These are phyloP conservation scores for Alternaria burnsii DNA, from an alignment of 2,329 filamentous ascomycete species.

Conservation along the genomic window DNA sequence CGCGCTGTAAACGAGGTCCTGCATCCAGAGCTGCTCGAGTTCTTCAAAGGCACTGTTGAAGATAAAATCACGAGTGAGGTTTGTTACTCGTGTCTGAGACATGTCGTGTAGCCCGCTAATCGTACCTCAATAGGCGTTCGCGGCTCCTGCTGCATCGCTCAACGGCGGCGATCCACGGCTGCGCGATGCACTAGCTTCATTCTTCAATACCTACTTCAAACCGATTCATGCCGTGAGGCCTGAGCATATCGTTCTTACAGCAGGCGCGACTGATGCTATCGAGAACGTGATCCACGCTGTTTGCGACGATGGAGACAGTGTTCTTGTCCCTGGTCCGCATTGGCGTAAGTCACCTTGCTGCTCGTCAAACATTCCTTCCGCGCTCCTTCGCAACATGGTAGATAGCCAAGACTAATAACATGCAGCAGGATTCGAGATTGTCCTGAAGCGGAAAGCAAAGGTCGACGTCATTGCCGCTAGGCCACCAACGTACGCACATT, in stretches of 20 bases:
- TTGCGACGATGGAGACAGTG: constrained; percentile 43
- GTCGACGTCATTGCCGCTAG: constrained; percentile 38
- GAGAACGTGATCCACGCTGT: constrained; percentile 39
- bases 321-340: constrained; percentile 43
- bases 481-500: constrained; percentile 41
- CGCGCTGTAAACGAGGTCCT: constrained; percentile 39
- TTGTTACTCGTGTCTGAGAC: not conserved
- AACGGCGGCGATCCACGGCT: constrained; percentile 29
- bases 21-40: constrained; percentile 36
- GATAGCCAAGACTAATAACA: not conserved
- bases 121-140: constrained; percentile 29
- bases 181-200: constrained; percentile 35
- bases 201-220: constrained; percentile 40
- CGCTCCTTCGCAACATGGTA: not conserved
- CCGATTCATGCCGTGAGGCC: constrained; percentile 38
- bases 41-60: constrained; percentile 40
- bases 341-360: constrained; percentile 35
- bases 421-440: constrained; percentile 32
- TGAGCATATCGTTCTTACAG: constrained; percentile 41
- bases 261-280: constrained; percentile 38
- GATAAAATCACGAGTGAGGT: constrained; percentile 32
- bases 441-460: constrained; percentile 32
- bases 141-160: constrained; percentile 18
- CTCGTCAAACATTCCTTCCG: not conserved
- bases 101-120: not conserved